A percentile compares a stretch with the other conserved stretches of the same genome.
Evolutionary conservation across 805 yeast species (phyloP).

Genomic region (Kurtzmaniella fragi): DNA sequence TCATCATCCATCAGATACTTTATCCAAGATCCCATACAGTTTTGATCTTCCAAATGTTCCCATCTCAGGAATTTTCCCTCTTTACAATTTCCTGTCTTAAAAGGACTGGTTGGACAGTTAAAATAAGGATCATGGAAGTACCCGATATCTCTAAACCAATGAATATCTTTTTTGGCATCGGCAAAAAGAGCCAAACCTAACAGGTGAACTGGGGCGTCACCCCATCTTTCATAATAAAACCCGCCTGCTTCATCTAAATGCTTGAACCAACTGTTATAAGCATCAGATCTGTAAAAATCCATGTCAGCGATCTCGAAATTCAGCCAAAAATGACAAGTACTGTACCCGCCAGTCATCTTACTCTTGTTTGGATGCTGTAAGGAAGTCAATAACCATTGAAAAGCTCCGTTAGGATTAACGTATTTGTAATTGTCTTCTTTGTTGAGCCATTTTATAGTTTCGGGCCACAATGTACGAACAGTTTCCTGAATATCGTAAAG

Average conservation of each 20-base stretch:
- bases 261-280: constrained; percentile 61
- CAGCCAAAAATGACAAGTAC: constrained; percentile 88
- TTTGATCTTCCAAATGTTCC: constrained; percentile 54
- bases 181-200: constrained; percentile 69
- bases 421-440: constrained; percentile 54
- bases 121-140: constrained; percentile 70
- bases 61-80: constrained; percentile 53
- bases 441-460: constrained; percentile 55
- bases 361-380: constrained; percentile 46
- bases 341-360: constrained; percentile 41
- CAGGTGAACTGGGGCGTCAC: constrained; percentile 88
- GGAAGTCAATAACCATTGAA: constrained; percentile 48
- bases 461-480: constrained; percentile 62
- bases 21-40: constrained; percentile 74
- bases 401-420: constrained; percentile 44
- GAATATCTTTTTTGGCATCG: constrained; percentile 54
- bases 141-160: constrained; percentile 87
- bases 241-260: constrained; percentile 67
- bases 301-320: constrained; percentile 82
- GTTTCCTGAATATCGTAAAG: constrained; percentile 68
- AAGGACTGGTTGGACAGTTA: constrained; percentile 60
- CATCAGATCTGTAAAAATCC: constrained; percentile 71
- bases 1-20: constrained; percentile 26
- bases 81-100: constrained; percentile 40
- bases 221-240: constrained; percentile 89